A percentile compares a stretch with the other conserved stretches of the same genome.
Evolutionary conservation across 2,329 filamentous ascomycete species (phyloP).

Genomic region (Chaetothyriales sp.): DNA sequence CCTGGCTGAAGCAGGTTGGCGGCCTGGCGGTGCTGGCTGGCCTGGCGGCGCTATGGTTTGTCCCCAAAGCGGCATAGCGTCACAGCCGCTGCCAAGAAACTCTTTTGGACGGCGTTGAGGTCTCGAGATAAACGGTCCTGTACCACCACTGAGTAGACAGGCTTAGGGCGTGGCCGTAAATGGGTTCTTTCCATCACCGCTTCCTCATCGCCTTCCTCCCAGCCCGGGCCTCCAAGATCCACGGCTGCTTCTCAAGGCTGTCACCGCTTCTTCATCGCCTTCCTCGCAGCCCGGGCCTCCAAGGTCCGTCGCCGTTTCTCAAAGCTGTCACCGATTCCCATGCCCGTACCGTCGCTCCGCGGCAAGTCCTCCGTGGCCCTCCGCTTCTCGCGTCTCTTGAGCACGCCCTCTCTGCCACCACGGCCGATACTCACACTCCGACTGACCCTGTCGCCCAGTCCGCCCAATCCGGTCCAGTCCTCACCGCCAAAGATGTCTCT

Average conservation of each 20-base stretch:
- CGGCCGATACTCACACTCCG: conserved; percentile 52
- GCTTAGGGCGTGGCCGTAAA: too few species aligned
- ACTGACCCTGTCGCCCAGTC: conserved; percentile 76
- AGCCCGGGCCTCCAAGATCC: conserved; percentile 30
- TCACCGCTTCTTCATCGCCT: conserved; percentile 12
- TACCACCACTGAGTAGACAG: neutral
- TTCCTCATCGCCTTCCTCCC: conserved; percentile 15
- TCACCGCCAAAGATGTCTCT: conserved; percentile 69
- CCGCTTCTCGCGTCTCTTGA: conserved; percentile 77
- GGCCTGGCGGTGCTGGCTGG: conserved; percentile 20
- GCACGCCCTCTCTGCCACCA: conserved; percentile 40
- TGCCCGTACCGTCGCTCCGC: conserved; percentile 46
- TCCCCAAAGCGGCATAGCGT: neutral
- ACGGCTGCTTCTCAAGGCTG: conserved; percentile 52
- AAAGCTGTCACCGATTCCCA: conserved; percentile 59
- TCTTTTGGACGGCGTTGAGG: neutral
- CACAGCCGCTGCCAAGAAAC: neutral
- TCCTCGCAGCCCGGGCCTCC: conserved; percentile 25
- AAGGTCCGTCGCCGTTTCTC: conserved; percentile 47
- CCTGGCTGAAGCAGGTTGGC: conserved; percentile 17
- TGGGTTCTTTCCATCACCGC: too few species aligned
- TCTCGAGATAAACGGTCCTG: neutral
- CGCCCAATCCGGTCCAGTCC: conserved; percentile 76
- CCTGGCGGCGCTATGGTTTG: conserved; percentile 20
- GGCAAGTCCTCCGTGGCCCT: conserved; percentile 54